These are phyloP conservation scores for Chlamydomonas applanata DNA, from an alignment of 139 green algal species.

Conservation along the genomic window DNA sequence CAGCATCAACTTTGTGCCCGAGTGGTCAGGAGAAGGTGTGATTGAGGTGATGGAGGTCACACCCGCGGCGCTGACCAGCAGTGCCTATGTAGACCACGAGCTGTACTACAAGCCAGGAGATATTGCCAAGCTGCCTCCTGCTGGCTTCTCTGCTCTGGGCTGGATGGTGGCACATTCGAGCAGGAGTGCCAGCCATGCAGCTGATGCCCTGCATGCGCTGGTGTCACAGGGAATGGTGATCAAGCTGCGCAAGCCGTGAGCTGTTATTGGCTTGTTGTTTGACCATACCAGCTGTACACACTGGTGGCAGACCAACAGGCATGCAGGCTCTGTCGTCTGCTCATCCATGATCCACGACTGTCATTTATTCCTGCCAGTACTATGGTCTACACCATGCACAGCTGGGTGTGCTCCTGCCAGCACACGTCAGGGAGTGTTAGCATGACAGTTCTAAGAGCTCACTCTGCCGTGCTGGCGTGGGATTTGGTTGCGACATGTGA, in stretches of 20 bases:
- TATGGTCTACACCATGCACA: too few species aligned
- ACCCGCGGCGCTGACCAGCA: not conserved
- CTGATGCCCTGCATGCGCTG: not conserved
- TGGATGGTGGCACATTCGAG: conserved; percentile 6
- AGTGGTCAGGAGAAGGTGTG: conserved; percentile 10
- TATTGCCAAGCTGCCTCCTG: conserved; percentile 1
- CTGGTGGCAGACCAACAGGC: too few species aligned
- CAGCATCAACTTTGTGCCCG: conserved; percentile 19
- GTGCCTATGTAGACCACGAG: conserved; percentile 7
- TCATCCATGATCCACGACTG: too few species aligned
- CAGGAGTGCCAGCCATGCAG: not conserved
- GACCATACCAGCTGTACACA: too few species aligned
- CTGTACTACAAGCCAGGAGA: conserved; percentile 7
- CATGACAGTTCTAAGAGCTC: too few species aligned
- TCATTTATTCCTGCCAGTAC: too few species aligned
- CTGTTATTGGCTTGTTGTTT: too few species aligned
- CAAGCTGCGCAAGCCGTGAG: conserved; percentile 3
- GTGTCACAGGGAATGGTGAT: not conserved
- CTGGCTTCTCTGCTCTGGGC: conserved; percentile 1
- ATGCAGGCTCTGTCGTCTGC: too few species aligned
- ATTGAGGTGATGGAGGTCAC: conserved; percentile 3
- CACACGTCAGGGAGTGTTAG: too few species aligned
- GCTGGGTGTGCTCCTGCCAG: too few species aligned
- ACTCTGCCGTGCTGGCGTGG: too few species aligned
- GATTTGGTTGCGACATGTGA: too few species aligned